Evolutionary conservation across 208 protist genomes (phyloP).

Genomic region (Pavlovales sp.): DNA sequence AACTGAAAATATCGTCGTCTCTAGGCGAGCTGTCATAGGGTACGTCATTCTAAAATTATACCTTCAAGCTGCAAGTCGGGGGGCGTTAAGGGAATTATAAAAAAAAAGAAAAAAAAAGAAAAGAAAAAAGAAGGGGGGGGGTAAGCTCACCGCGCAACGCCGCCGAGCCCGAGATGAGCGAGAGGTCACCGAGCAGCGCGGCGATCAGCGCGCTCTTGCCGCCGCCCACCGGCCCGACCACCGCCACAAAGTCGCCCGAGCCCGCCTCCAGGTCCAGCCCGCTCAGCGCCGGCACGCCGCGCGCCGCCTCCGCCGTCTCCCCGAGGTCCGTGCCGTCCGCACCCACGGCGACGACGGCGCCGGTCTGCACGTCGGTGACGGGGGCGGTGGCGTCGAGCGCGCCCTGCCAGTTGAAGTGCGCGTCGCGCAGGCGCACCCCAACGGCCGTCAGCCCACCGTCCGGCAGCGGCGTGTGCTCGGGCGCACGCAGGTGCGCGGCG

Average conservation of each 20-base stretch:
- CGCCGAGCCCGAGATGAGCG: not conserved
- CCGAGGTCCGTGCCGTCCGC: too few relatives aligned
- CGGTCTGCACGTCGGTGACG: too few relatives aligned
- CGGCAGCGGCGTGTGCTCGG: not conserved
- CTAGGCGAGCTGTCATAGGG: too few relatives aligned
- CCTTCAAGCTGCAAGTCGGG: too few relatives aligned
- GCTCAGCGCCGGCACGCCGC: not conserved
- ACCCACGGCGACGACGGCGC: too few relatives aligned
- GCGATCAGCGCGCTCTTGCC: not conserved
- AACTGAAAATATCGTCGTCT: too few relatives aligned
- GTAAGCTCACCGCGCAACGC: not conserved
- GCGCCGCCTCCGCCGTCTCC: too few relatives aligned
- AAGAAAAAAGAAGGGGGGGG: too few relatives aligned
- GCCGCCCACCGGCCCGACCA: not conserved
- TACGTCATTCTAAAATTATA: too few relatives aligned
- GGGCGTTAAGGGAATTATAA: too few relatives aligned
- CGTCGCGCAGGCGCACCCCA: not conserved
- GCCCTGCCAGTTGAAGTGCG: not conserved
- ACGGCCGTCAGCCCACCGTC: not conserved
- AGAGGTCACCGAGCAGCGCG: not conserved
- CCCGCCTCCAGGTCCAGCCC: not conserved
- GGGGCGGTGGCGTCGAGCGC: not conserved
- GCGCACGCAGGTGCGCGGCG: not conserved
- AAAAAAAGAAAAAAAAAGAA: too few relatives aligned
- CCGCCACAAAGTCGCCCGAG: not conserved